A percentile compares a stretch with the other conserved stretches of the same genome.
Evolutionary conservation across 2,329 filamentous ascomycete species (phyloP).

Genomic region (Cladosporium halotolerans): DNA sequence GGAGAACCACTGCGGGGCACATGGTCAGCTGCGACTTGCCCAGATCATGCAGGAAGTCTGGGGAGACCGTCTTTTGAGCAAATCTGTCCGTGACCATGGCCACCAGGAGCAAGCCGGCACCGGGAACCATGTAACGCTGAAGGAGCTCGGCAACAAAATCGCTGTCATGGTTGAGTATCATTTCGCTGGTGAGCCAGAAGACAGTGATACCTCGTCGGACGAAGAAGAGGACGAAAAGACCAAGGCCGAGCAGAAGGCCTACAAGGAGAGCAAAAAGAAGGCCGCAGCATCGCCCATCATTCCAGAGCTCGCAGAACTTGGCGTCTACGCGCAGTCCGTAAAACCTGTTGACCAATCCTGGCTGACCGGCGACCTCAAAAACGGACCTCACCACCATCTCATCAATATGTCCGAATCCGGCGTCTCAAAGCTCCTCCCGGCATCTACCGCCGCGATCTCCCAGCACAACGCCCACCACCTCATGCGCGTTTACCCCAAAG

Average conservation of each 20-base stretch:
- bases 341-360: slow-evolving; percentile 62
- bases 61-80: slow-evolving; percentile 54
- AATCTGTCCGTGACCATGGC: slow-evolving; percentile 51
- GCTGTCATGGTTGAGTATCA: slow-evolving; percentile 64
- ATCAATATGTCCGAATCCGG: slow-evolving; percentile 65
- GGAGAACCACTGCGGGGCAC: slow-evolving; percentile 58
- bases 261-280: slow-evolving; percentile 49
- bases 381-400: slow-evolving; percentile 56
- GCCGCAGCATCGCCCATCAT: slow-evolving; percentile 48
- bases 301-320: slow-evolving; percentile 58
- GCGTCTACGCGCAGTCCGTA: slow-evolving; percentile 64
- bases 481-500: slow-evolving; percentile 67
- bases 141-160: slow-evolving; percentile 57
- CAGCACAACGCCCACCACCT: slow-evolving; percentile 58
- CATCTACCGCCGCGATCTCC: slow-evolving; percentile 44
- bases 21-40: slow-evolving; percentile 56
- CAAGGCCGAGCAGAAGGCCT: slow-evolving; percentile 47
- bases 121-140: slow-evolving; percentile 52
- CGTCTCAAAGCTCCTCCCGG: slow-evolving; percentile 47
- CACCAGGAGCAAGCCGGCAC: slow-evolving; percentile 48
- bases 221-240: slow-evolving; percentile 38
- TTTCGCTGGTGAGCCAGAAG: slow-evolving; percentile 46
- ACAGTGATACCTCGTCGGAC: slow-evolving; percentile 34
- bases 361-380: slow-evolving; percentile 48
- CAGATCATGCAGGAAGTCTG: slow-evolving; percentile 61